These are phyloP conservation scores for Geotrichum europaeum DNA, from an alignment of 1,139 yeast genomes.

Conservation along the genomic window DNA sequence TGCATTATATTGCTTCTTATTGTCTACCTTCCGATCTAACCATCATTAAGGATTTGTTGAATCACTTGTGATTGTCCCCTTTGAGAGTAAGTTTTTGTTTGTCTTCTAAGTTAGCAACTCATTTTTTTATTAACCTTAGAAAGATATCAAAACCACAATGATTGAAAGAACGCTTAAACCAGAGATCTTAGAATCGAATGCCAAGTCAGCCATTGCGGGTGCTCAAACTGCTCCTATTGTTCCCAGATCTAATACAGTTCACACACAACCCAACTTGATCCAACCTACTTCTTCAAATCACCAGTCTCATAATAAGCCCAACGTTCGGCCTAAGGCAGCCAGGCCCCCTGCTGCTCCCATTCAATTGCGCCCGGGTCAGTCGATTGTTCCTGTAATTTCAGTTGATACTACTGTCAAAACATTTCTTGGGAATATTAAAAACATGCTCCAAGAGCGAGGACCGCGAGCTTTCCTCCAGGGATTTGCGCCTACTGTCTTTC, in stretches of 20 bases:
- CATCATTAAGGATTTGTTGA: constrained; percentile 45
- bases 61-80: constrained; percentile 79
- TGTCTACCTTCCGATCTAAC: neutral
- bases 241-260: neutral
- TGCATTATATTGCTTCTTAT: constrained; percentile 6
- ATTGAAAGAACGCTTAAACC: constrained; percentile 44
- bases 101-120: neutral
- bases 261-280: constrained; percentile 1
- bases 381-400: constrained; percentile 10
- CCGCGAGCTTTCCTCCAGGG: constrained; percentile 76
- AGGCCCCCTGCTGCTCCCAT: constrained; percentile 12
- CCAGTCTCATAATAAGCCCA: constrained; percentile 7
- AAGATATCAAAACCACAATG: constrained; percentile 69
- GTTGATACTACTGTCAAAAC: constrained; percentile 25
- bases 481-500: constrained; percentile 63
- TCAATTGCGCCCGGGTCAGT: constrained; percentile 11
- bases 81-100: constrained; percentile 47
- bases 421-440: constrained; percentile 26
- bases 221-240: constrained; percentile 4
- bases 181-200: constrained; percentile 10
- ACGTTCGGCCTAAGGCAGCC: constrained; percentile 19
- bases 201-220: constrained; percentile 9
- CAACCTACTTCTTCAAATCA: neutral
- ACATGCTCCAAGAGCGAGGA: constrained; percentile 73
- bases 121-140: neutral